These are phyloP conservation scores for Colletotrichum paranaense DNA, from an alignment of 2,329 filamentous ascomycete species.

Conservation along the genomic window DNA sequence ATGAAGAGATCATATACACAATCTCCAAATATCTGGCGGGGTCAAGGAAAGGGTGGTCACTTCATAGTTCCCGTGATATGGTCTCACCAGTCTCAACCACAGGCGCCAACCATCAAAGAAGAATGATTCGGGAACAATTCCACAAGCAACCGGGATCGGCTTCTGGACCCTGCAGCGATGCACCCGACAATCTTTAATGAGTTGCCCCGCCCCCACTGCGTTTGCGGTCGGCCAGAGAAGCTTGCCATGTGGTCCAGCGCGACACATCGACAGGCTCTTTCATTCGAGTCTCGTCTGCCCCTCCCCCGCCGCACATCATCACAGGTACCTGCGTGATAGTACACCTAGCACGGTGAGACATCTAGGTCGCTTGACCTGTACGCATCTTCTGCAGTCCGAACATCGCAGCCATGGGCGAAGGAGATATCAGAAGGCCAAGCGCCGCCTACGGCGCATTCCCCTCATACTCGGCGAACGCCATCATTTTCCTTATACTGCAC, in stretches of 20 bases:
- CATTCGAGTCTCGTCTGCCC: background rate
- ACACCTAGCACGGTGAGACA: background rate
- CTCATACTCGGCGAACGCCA: background rate
- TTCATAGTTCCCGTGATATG: background rate
- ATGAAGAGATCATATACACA: background rate
- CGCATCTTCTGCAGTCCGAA: background rate
- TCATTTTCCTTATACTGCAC: background rate
- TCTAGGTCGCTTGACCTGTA: background rate
- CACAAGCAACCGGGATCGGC: conserved; percentile 6
- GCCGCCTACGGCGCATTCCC: background rate
- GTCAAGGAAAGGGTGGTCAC: too few species aligned
- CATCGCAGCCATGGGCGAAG: background rate
- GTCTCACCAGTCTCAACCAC: background rate
- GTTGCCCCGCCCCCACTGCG: conserved; percentile 4
- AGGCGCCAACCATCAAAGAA: background rate
- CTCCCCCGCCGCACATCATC: background rate
- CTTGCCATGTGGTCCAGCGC: conserved; percentile 32
- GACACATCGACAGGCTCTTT: conserved; percentile 21
- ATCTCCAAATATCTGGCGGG: too few species aligned
- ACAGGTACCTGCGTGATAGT: background rate
- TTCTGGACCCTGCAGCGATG: conserved; percentile 26
- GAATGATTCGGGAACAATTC: background rate
- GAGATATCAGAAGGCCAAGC: conserved; percentile 27
- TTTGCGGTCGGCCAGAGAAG: conserved; percentile 19
- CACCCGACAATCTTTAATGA: background rate